A percentile compares a stretch with the other conserved stretches of the same genome.
phyloP scores from a whole-genome alignment of 768 basidiomycete species.

The Termitomyces sp. region DNA sequence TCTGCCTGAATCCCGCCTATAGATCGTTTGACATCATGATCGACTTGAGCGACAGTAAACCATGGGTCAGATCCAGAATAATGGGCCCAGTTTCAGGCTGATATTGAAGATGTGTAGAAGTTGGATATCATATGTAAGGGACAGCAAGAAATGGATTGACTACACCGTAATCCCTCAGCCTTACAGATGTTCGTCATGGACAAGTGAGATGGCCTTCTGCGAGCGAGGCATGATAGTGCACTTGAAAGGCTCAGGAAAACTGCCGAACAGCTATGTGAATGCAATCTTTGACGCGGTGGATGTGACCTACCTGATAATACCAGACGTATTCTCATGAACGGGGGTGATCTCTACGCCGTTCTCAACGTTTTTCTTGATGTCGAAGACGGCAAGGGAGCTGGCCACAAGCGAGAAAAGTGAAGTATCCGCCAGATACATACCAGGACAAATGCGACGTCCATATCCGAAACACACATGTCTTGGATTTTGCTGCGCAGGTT shows the following conservation, averaged over 20 bases:
- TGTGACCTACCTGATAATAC: conserved; percentile 39
- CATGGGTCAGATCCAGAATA: not conserved
- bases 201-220: conserved; percentile 23
- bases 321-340: conserved; percentile 39
- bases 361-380: conserved; percentile 41
- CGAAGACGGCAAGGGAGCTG: conserved; percentile 43
- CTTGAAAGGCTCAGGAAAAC: conserved; percentile 31
- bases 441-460: conserved; percentile 44
- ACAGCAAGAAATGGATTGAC: not conserved
- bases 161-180: not conserved
- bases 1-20: too few relatives aligned
- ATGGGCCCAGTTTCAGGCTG: not conserved
- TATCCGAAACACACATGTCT: conserved; percentile 41
- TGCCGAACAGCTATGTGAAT: conserved; percentile 5
- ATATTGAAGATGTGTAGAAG: too few relatives aligned
- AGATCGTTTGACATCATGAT: too few relatives aligned
- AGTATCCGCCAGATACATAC: conserved; percentile 48
- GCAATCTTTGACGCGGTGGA: not conserved
- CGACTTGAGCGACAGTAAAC: too few relatives aligned
- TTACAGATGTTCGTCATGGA: conserved; percentile 16
- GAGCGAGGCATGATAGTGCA: conserved; percentile 31
- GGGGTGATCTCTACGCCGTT: conserved; percentile 44
- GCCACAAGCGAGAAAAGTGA: conserved; percentile 42
- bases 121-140: too few relatives aligned
- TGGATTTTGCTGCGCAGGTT: conserved; percentile 35